Evolutionary conservation across 805 yeast genomes (phyloP).

Genomic region (Ogataea henricii): DNA sequence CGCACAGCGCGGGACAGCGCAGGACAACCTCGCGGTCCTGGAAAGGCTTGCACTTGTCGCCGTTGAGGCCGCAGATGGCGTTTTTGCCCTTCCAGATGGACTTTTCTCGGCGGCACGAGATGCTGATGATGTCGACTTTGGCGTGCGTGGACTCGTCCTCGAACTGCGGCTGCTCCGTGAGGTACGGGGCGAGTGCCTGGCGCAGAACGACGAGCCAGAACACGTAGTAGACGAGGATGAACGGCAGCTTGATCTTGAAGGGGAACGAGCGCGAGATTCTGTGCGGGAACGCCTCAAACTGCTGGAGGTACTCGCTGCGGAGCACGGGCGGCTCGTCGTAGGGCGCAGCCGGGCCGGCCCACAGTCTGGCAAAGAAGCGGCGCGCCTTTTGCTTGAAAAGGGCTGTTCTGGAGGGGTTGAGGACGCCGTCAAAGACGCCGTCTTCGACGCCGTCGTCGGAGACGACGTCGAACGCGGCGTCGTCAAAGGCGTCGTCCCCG

Average conservation of each 20-base stretch:
- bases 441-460: constrained; percentile 5
- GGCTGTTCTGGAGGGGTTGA: background rate
- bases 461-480: constrained; percentile 1
- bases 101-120: constrained; percentile 50
- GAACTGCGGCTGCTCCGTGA: constrained; percentile 43
- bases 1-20: constrained; percentile 89
- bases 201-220: constrained; percentile 48
- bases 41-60: constrained; percentile 55
- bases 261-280: constrained; percentile 36
- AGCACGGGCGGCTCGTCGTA: constrained; percentile 50
- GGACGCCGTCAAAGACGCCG: background rate
- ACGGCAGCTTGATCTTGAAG: constrained; percentile 28
- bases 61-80: constrained; percentile 74
- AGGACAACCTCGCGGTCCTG: constrained; percentile 50
- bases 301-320: constrained; percentile 24
- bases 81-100: constrained; percentile 76
- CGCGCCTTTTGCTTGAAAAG: constrained; percentile 1
- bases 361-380: constrained; percentile 31
- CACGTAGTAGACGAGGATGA: constrained; percentile 42
- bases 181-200: constrained; percentile 46
- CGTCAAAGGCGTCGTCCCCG: background rate
- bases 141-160: constrained; percentile 16
- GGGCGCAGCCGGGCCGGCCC: constrained; percentile 59
- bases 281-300: constrained; percentile 47
- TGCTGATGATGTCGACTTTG: constrained; percentile 37